These are phyloP conservation scores for Candida chauliodis DNA, from an alignment of 805 yeast species.

Conservation along the genomic window DNA sequence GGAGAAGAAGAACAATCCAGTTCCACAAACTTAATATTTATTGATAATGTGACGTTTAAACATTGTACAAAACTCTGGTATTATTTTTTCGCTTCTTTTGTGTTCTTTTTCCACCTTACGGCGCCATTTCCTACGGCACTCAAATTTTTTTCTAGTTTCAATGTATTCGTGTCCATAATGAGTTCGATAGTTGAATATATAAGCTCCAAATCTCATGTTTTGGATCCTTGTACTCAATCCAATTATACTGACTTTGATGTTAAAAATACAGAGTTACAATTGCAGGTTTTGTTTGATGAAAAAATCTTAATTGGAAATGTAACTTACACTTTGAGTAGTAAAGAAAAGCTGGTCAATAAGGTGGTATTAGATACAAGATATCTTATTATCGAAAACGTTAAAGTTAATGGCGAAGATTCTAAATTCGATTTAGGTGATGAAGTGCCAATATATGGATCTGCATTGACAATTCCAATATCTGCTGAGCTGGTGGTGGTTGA, in stretches of 20 bases:
- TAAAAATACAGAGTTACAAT: slow-evolving; percentile 16
- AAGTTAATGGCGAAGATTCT: slow-evolving; percentile 17
- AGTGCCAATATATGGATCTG: slow-evolving; percentile 23
- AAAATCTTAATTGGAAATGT: slow-evolving; percentile 22
- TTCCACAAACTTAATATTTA: background rate
- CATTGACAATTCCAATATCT: slow-evolving; percentile 17
- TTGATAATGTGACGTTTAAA: too few relatives aligned
- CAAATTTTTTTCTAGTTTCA: background rate
- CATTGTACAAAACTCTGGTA: too few relatives aligned
- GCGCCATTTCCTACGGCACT: slow-evolving; percentile 2
- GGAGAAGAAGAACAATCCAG: slow-evolving; percentile 26
- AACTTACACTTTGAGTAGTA: slow-evolving; percentile 15
- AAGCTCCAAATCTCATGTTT: slow-evolving; percentile 11
- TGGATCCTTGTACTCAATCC: slow-evolving; percentile 27
- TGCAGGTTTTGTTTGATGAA: slow-evolving; percentile 22
- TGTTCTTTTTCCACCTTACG: background rate
- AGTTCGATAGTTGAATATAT: slow-evolving; percentile 7
- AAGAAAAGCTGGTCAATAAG: slow-evolving; percentile 2
- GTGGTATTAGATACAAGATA: slow-evolving; percentile 26
- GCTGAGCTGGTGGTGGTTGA: slow-evolving; percentile 11
- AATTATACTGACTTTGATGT: slow-evolving; percentile 24
- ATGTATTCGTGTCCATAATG: background rate
- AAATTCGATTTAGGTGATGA: slow-evolving; percentile 12
- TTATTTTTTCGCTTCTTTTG: background rate
- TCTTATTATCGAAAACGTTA: slow-evolving; percentile 17